phyloP scores from a whole-genome alignment of 441 rosid genomes.

The Populus tomentosa region DNA sequence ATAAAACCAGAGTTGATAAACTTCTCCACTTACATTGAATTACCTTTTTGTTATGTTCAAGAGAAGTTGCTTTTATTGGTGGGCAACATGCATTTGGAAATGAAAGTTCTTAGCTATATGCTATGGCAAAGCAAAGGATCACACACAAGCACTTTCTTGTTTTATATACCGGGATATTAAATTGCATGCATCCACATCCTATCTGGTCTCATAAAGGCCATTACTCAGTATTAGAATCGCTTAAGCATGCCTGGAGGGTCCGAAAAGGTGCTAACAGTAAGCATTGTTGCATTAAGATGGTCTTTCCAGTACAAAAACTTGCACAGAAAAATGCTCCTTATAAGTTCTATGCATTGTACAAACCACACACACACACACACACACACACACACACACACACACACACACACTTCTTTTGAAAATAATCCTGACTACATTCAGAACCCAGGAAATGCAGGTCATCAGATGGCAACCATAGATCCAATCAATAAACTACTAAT shows the following conservation, averaged over 20 bases:
- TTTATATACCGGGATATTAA: background rate
- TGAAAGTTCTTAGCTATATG: background rate
- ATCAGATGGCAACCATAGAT: background rate
- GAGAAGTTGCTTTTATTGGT: background rate
- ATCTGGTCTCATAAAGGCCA: background rate
- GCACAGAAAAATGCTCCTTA: background rate
- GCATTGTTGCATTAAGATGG: background rate
- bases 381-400: too few relatives aligned
- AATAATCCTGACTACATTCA: background rate
- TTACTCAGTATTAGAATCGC: background rate
- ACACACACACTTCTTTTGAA: background rate
- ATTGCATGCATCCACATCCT: background rate
- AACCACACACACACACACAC: too few relatives aligned
- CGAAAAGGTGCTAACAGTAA: background rate
- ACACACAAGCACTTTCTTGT: background rate
- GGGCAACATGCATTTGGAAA: background rate
- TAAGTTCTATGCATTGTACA: background rate
- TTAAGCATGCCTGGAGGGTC: background rate
- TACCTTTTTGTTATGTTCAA: background rate
- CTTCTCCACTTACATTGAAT: background rate
- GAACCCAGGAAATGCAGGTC: constrained; percentile 1
- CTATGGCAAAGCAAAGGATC: background rate
- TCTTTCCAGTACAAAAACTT: background rate
- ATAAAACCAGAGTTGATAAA: background rate
- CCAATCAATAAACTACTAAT: background rate